Conservation (phyloP, 805 yeast species). For the Priceomyces carsonii region DNA sequence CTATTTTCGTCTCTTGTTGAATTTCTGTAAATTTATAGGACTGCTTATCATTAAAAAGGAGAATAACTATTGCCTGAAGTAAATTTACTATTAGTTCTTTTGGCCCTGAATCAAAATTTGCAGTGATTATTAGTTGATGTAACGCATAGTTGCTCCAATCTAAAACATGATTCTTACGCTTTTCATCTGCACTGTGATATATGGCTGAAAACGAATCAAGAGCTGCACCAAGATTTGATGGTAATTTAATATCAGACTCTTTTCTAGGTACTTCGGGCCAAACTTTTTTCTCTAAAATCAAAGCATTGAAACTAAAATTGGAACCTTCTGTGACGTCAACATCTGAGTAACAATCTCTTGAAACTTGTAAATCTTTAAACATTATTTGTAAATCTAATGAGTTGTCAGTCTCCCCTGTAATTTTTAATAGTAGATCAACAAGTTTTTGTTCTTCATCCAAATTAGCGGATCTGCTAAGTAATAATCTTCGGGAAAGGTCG, state of each 20-base stretch:
- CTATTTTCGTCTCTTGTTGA: conserved; percentile 29
- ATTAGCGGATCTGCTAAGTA: conserved; percentile 22
- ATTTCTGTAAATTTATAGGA: conserved; percentile 21
- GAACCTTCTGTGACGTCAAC: conserved; percentile 2
- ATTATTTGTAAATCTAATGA: conserved; percentile 27
- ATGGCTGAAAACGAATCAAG: conserved; percentile 21
- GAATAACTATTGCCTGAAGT: conserved; percentile 44
- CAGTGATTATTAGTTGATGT: conserved; percentile 39
- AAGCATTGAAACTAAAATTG: conserved; percentile 26
- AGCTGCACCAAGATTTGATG: conserved; percentile 16
- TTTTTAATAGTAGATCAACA: conserved; percentile 21
- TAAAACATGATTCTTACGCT: conserved; percentile 24
- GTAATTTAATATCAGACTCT: conserved; percentile 22
- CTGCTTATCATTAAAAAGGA: conserved; percentile 35
- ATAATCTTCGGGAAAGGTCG: conserved; percentile 38
- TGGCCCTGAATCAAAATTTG: conserved; percentile 28
- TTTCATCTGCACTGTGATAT: conserved; percentile 21
- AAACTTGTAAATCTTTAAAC: conserved; percentile 32
- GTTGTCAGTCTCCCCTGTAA: conserved; percentile 35
- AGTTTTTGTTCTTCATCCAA: conserved; percentile 21
- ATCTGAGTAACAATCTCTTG: conserved; percentile 17
- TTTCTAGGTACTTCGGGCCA: conserved; percentile 43
- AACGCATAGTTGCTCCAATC: conserved; percentile 45
- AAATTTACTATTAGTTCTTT: conserved; percentile 40
- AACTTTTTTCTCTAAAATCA: conserved; percentile 33